Evolutionary conservation across 495 filamentous ascomycete species (phyloP).

Genomic region (Aspergillus homomorphus): DNA sequence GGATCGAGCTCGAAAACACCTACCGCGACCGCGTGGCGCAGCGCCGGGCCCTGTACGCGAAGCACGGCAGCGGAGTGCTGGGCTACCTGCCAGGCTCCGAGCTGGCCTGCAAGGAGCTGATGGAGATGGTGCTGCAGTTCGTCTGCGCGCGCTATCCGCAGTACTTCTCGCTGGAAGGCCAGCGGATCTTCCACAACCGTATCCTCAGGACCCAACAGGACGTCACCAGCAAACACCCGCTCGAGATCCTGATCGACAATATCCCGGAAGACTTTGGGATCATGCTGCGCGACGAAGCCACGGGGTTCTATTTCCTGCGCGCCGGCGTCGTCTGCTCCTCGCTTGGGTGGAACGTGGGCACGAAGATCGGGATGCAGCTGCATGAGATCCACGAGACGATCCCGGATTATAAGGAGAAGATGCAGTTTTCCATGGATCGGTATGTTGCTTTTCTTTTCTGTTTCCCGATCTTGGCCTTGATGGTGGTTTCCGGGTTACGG

Average conservation of each 20-base stretch:
- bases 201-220: conserved; percentile 66
- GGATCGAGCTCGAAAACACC: conserved; percentile 82
- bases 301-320: conserved; percentile 72
- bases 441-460: conserved; percentile 24
- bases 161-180: conserved; percentile 65
- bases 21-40: conserved; percentile 69
- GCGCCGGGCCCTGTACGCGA: conserved; percentile 64
- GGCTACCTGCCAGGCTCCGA: conserved; percentile 74
- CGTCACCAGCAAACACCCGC: conserved; percentile 60
- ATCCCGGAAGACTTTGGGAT: conserved; percentile 87
- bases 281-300: conserved; percentile 67
- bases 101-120: conserved; percentile 79
- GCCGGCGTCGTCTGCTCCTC: conserved; percentile 77
- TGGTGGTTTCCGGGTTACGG: background rate
- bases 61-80: conserved; percentile 63
- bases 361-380: conserved; percentile 71
- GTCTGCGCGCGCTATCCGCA: conserved; percentile 75
- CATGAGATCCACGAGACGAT: conserved; percentile 74
- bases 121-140: conserved; percentile 87
- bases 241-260: conserved; percentile 75
- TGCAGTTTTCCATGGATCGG: conserved; percentile 87
- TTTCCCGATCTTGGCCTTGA: background rate
- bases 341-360: conserved; percentile 76
- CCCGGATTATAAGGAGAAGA: conserved; percentile 88
- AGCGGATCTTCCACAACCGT: conserved; percentile 63